Base-by-base conservation (phyloP, 129 eudicot genomes). In the Deinandra increscens region DNA sequence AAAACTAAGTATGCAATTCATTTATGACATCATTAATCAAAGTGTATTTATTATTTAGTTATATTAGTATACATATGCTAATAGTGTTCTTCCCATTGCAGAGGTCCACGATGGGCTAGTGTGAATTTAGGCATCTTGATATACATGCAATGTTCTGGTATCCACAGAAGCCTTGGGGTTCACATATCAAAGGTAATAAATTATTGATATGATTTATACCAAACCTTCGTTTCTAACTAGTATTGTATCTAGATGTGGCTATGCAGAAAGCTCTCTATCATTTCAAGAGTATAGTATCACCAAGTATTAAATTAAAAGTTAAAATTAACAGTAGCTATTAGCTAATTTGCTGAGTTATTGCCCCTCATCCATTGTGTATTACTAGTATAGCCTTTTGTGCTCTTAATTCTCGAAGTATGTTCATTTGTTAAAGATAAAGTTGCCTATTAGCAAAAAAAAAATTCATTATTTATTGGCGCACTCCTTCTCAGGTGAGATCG, bases 91-190 rank as follows among this genome's bases (percentile, higher is more conserved):
- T 46, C 53, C 12, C 48, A 44, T 75, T 65, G 43, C 87, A 93
- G 98, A 82, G 98, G 96, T 85, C 98, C 98, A 34, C 81, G 98
- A 85, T 93, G 98, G 98, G 95, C 98, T 41, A 93, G 98, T 74
- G 89, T 93, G 67, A 93, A 93, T 80, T 75, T 93, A 50, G 98
- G 98, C 55, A 85, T 93, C 82, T 93, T 93, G 70, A 89, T 93
- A 69, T 93, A 97, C 85, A 87, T 93, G 92, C 95, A 89, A 80
- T 93, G 98, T 78, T 93, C 98, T 69, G 98, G 98, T 51, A 89
- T 93, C 76, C 98, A 93, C 70, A 80, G 98, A 80, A 89, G 98
- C 79, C 98, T 93, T 71, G 98, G 98, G 41, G 97, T 89, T 41
- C 98, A 93, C 83, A 93, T 93, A 71, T 86, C 98, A 68, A 93